These are phyloP conservation scores for Leccinum subfulvum DNA, from an alignment of 1,284 basidiomycete genomes.

Conservation along the genomic window DNA sequence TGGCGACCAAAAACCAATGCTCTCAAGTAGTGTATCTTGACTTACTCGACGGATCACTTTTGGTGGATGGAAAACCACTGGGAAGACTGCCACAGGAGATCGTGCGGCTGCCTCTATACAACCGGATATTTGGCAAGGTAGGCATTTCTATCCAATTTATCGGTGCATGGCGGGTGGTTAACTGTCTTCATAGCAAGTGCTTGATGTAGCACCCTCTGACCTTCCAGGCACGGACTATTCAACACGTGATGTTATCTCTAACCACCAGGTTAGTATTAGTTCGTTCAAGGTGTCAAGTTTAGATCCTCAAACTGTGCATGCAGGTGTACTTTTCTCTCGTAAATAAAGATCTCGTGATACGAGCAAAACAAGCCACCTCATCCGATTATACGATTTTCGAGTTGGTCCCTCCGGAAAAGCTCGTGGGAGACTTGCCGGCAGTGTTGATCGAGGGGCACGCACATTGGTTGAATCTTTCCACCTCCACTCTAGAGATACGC, in stretches of 20 bases:
- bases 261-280: constrained; percentile 21
- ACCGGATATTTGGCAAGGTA: constrained; percentile 34
- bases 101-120: constrained; percentile 33
- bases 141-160: background rate
- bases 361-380: constrained; percentile 19
- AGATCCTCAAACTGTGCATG: background rate
- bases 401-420: constrained; percentile 36
- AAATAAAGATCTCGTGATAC: constrained; percentile 30
- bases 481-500: constrained; percentile 38
- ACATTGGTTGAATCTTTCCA: constrained; percentile 41
- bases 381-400: constrained; percentile 24
- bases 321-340: constrained; percentile 29
- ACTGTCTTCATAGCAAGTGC: constrained; percentile 28
- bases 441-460: constrained; percentile 33
- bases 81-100: constrained; percentile 39
- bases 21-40: constrained; percentile 38
- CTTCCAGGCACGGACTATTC: constrained; percentile 37
- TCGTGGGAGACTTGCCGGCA: constrained; percentile 40
- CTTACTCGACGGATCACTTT: constrained; percentile 40
- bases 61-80: constrained; percentile 42
- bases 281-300: background rate
- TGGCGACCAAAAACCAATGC: constrained; percentile 1
- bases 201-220: constrained; percentile 37
- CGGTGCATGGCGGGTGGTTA: background rate
- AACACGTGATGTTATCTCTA: constrained; percentile 25